These are phyloP conservation scores for Trichoderma guizhouense DNA, from an alignment of 2,329 filamentous ascomycete genomes.

Conservation along the genomic window DNA sequence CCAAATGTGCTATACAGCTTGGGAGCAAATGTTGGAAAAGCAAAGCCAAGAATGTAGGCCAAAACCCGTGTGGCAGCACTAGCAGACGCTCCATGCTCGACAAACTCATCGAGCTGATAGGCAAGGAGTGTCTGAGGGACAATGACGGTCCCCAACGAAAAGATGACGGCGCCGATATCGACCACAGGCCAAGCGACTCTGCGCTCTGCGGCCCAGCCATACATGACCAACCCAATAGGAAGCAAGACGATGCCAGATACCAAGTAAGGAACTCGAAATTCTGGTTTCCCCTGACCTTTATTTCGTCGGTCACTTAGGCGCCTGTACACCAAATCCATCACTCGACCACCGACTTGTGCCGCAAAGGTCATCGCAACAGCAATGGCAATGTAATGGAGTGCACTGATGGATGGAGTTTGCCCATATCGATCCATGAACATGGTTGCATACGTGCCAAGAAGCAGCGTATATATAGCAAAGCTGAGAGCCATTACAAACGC, in stretches of 20 bases:
- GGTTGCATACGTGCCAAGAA: slow-evolving; percentile 51
- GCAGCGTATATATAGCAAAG: slow-evolving; percentile 50
- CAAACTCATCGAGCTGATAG: slow-evolving; percentile 52
- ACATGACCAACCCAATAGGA: slow-evolving; percentile 39
- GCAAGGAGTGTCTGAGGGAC: slow-evolving; percentile 52
- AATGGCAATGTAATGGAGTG: slow-evolving; percentile 51
- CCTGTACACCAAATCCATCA: background rate
- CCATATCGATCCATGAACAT: slow-evolving; percentile 47
- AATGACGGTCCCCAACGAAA: slow-evolving; percentile 51
- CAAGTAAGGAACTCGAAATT: background rate
- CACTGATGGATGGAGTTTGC: slow-evolving; percentile 41
- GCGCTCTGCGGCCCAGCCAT: slow-evolving; percentile 47
- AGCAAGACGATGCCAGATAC: slow-evolving; percentile 32
- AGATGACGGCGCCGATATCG: slow-evolving; percentile 54
- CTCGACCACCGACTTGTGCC: background rate
- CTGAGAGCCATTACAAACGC: slow-evolving; percentile 43
- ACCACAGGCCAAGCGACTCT: slow-evolving; percentile 54
- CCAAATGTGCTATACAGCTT: slow-evolving; percentile 34
- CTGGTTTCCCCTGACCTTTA: background rate
- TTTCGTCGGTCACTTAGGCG: background rate
- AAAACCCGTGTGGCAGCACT: slow-evolving; percentile 53
- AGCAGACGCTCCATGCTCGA: slow-evolving; percentile 32
- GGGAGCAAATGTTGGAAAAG: slow-evolving; percentile 54
- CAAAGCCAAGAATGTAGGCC: slow-evolving; percentile 50
- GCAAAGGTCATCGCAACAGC: slow-evolving; percentile 25